Conservation (phyloP, 306 rosid species). For the Argentina anserina region DNA sequence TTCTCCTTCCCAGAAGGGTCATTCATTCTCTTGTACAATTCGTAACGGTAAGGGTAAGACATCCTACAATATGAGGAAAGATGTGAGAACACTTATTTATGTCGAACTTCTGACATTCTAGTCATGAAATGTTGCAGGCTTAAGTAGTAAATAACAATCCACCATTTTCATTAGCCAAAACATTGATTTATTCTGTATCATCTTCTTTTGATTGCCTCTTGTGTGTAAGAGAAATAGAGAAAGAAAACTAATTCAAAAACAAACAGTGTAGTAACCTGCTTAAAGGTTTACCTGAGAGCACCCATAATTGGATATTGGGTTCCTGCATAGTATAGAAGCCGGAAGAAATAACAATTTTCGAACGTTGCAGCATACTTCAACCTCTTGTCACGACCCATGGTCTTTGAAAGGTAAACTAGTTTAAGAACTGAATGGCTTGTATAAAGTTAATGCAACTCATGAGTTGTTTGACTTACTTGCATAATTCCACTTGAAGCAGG, state of each 20-base stretch:
- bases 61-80: slow-evolving; percentile 33
- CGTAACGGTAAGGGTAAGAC: slow-evolving; percentile 65
- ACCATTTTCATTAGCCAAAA: background rate
- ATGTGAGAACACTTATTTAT: background rate
- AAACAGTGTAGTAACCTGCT: background rate
- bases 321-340: slow-evolving; percentile 93
- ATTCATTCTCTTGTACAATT: slow-evolving; percentile 82
- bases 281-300: slow-evolving; percentile 57
- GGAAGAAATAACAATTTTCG: slow-evolving; percentile 73
- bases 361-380: slow-evolving; percentile 88
- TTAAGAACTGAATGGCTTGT: slow-evolving; percentile 21
- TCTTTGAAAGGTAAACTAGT: slow-evolving; percentile 39
- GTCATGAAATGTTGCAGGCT: slow-evolving; percentile 6
- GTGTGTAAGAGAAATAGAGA: background rate
- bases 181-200: background rate
- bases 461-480: slow-evolving; percentile 64
- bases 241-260: background rate
- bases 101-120: background rate
- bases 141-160: background rate
- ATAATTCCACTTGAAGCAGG: slow-evolving; percentile 94
- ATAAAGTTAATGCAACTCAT: slow-evolving; percentile 19
- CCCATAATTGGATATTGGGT: slow-evolving; percentile 98
- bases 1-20: slow-evolving; percentile 66
- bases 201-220: background rate
- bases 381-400: slow-evolving; percentile 90